Conservation (phyloP, 73 alveolate species). For the Paramecium primaurelia region DNA sequence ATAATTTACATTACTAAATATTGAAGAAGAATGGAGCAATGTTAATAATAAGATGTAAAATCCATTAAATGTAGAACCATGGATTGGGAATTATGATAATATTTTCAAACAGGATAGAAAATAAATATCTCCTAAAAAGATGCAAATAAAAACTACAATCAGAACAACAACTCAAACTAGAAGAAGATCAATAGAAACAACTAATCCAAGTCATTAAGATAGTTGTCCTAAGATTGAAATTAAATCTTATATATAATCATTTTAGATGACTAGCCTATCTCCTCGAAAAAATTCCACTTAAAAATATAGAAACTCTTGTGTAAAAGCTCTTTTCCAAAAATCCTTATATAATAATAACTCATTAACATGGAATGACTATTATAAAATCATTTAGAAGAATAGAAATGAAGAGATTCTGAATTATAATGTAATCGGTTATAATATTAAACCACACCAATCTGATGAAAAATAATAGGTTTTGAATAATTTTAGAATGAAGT, state of each 20-base stretch:
- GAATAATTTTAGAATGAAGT: background rate
- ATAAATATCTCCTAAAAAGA: background rate
- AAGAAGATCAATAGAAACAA: background rate
- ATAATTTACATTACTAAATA: background rate
- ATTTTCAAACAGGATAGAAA: background rate
- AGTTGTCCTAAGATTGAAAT: conserved; percentile 1
- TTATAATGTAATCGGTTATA: background rate
- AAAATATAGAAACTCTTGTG: background rate
- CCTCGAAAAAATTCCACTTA: conserved; percentile 7
- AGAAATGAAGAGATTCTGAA: background rate
- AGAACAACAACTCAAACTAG: background rate
- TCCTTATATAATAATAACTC: background rate
- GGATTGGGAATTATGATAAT: background rate
- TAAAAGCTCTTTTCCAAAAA: background rate
- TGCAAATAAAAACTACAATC: background rate
- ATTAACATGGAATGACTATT: background rate
- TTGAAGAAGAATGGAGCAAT: background rate
- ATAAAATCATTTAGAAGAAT: background rate
- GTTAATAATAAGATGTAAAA: background rate
- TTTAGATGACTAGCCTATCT: background rate
- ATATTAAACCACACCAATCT: background rate
- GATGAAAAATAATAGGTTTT: background rate
- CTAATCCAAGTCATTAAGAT: background rate
- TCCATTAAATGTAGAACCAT: background rate
- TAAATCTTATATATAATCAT: background rate